These are phyloP conservation scores for Apophysomyces trapeziformis DNA, from an alignment of 371 early-diverging fungal genomes.

Conservation along the genomic window DNA sequence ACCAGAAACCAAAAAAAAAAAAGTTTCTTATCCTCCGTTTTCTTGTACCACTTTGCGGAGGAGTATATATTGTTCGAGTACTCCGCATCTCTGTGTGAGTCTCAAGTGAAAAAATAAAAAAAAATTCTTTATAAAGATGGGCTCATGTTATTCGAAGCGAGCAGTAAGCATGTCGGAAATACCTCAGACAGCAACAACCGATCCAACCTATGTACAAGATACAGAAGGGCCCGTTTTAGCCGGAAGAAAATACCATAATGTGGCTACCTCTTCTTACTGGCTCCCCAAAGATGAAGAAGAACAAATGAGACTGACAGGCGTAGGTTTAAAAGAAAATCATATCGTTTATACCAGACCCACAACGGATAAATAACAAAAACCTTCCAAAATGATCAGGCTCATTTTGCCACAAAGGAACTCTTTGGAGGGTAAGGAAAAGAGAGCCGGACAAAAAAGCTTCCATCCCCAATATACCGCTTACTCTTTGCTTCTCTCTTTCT, in stretches of 20 bases:
- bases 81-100: no score
- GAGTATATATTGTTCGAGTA: no score
- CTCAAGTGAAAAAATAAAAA: no score
- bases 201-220: conserved; percentile 3
- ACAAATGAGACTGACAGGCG: neutral
- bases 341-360: neutral
- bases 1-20: no score
- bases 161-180: neutral
- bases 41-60: no score
- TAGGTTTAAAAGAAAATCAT: neutral
- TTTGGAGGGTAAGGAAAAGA: conserved; percentile 5
- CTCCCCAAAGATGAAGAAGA: conserved; percentile 6
- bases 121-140: neutral
- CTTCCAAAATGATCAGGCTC: neutral
- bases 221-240: neutral
- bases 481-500: neutral
- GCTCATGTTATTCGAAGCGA: neutral
- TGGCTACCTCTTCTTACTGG: neutral
- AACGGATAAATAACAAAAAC: neutral
- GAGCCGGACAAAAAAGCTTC: neutral
- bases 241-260: neutral
- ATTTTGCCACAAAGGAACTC: conserved; percentile 2
- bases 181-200: neutral
- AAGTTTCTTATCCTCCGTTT: no score
- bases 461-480: neutral